phyloP scores from a whole-genome alignment of 1,284 basidiomycete genomes.

The Macrocybe sp. region DNA sequence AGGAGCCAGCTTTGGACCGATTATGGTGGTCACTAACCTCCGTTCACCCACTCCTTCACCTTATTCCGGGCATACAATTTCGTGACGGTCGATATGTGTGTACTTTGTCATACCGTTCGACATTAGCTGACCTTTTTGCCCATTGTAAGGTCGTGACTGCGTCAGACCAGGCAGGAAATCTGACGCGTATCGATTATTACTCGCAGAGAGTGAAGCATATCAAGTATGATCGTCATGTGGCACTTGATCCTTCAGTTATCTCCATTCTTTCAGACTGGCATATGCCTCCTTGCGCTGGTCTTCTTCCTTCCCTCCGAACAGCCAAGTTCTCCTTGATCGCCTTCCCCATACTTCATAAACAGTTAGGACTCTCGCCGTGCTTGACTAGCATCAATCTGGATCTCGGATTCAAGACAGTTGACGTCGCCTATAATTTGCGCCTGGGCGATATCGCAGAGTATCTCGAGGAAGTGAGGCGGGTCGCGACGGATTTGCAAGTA shows the following conservation, averaged over 20 bases:
- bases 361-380: conserved; percentile 28
- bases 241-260: conserved; percentile 21
- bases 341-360: conserved; percentile 24
- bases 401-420: conserved; percentile 33
- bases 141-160: conserved; percentile 15
- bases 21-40: conserved; percentile 46
- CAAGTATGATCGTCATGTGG: conserved; percentile 27
- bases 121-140: neutral
- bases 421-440: neutral
- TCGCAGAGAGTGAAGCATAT: conserved; percentile 44
- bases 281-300: neutral
- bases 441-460: conserved; percentile 16
- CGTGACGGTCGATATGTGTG: conserved; percentile 28
- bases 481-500: conserved; percentile 28
- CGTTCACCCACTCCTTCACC: conserved; percentile 38
- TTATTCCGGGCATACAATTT: conserved; percentile 31
- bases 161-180: conserved; percentile 11
- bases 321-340: conserved; percentile 34
- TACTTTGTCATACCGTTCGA: conserved; percentile 1
- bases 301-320: conserved; percentile 34
- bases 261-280: conserved; percentile 13
- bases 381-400: conserved; percentile 38
- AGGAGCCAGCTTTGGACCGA: conserved; percentile 49
- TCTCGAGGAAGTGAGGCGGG: conserved; percentile 23
- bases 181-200: conserved; percentile 34